Evolutionary conservation across 495 filamentous ascomycete genomes (phyloP), one percentile per base, ranked within the genome.

Genomic region (Hypomontagnella monticulosa): DNA sequence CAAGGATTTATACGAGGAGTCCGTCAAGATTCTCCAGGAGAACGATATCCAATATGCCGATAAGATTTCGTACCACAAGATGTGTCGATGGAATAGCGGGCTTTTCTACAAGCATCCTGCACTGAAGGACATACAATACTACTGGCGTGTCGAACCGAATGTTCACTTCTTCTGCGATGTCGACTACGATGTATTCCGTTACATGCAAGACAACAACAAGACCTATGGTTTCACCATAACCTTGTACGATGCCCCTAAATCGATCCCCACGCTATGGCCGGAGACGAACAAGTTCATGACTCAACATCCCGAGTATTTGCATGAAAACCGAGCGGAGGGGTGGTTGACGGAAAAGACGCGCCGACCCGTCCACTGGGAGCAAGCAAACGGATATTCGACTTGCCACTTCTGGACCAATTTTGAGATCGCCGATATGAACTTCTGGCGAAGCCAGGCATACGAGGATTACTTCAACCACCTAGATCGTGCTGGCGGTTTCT

Each of bases 401-500:
- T 99, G 96, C 76, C 96, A 99, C 78, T 99, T 99, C 82, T 99
- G 96, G 96, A 93, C 88, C 59, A 99, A 99, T 79, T 99, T 99
- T 71, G 96, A 99, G 79, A 96, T 99, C 68, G 96, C 87, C 33
- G 93, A 97, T 73, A 87, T 99, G 86, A 86, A 84, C 61, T 97
- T 99, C 80, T 99, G 93, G 92, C 84, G 96, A 9, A 90, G 93
- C 68, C 86, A 93, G 75, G 83, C 85, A 49, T 99, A 99, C 75
- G 89, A 94, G 74, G 91, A 93, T 51, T 99, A 97, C 75, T 99
- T 99, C 78, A 88, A 97, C 74, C 92, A 97, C 73, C 81, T 99
- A 32, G 96, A 99, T 78, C 87, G 91, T 16, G 90, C 93, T 0
- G 96, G 96, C 32, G 95, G 95, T 34, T 99, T 99, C 86, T 99